Percentiles rank a stretch among this genome's conserved stretches.
These are phyloP conservation scores for Amylocarpus encephaloides DNA, from an alignment of 2,329 filamentous ascomycete genomes.

Conservation along the genomic window DNA sequence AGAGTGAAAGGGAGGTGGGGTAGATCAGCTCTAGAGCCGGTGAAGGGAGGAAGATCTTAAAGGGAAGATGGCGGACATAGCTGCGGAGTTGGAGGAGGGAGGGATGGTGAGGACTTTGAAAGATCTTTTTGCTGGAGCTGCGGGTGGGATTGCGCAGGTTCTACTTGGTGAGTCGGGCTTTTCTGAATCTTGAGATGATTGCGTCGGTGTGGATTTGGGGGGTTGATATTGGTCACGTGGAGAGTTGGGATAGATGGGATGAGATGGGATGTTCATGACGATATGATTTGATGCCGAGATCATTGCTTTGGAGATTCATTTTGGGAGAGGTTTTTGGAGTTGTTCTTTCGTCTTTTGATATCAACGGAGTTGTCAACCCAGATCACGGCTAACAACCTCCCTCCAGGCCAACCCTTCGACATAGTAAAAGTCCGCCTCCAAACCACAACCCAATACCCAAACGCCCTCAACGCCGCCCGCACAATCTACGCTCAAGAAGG, in stretches of 20 bases:
- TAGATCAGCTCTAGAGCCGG: neutral
- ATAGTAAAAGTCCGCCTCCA: constrained; percentile 97
- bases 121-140: constrained; percentile 85
- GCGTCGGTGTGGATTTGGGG: neutral
- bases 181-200: neutral
- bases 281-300: neutral
- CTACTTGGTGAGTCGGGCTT: constrained; percentile 64
- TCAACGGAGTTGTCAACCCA: too few species aligned
- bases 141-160: constrained; percentile 89
- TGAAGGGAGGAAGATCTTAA: constrained; percentile 7
- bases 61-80: constrained; percentile 28
- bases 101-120: constrained; percentile 45
- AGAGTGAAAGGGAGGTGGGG: neutral
- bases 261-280: neutral
- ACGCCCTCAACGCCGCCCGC: constrained; percentile 71
- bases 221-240: constrained; percentile 11
- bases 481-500: constrained; percentile 87
- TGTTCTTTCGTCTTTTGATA: too few species aligned
- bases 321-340: too few species aligned
- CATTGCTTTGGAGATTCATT: too few species aligned
- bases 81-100: constrained; percentile 28
- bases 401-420: constrained; percentile 65
- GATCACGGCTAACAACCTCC: constrained; percentile 10
- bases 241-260: neutral
- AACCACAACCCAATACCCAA: constrained; percentile 74